Evolutionary conservation across 169 alveolate species (phyloP), one percentile per base, ranked within the genome.

Genomic region (Eimeria acervulina): DNA sequence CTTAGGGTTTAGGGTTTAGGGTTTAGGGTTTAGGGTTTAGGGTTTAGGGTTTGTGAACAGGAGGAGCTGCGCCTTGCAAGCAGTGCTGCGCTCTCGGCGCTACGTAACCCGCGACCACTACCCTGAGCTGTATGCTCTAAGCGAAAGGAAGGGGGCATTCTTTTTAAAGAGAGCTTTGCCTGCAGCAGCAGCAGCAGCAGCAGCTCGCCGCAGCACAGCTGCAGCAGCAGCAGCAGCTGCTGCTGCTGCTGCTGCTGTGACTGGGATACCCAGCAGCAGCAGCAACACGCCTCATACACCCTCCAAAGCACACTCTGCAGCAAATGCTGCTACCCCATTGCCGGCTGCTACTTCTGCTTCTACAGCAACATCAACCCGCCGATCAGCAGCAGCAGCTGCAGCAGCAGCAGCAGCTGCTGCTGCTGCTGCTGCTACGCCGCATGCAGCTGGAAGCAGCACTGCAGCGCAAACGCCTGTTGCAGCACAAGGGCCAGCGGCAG

Each of bases 61-160:
- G 72, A 66, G 95, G 19, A 74, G 91, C 36, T 51, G 91, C 31
- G 95, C 95, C 51, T 31, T 92, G 10, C 95, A 92, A 63, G 91
- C 88, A 15, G 42, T 68, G 38, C 47, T 92, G 55, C 90, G 95
- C n/a, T 12, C 59, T n/a, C 90, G 95, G 2, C 95, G 95, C 33
- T 92, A 92, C 52, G 28, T 51, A 19, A 92, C 95, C 0, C 59
- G 95, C 0, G 95, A 92, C 44, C 83, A 55, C 19, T 84, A 61
- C 68, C 95, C 95, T 13, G 95, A 92, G 42, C 83, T 92, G 95
- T 36, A 63, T 92, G 72, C 95, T 36, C 72, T 92, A 26, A 40
- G 87, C n/a, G 91, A 74, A 91, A 44, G 95, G 70, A 40, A 70
- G 72, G 70, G 88, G 47, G 95, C 95, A 5, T 38, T 72, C n/a